These are phyloP conservation scores for Arabidopsis lyrata DNA, from an alignment of 441 rosid genomes.

Conservation along the genomic window DNA sequence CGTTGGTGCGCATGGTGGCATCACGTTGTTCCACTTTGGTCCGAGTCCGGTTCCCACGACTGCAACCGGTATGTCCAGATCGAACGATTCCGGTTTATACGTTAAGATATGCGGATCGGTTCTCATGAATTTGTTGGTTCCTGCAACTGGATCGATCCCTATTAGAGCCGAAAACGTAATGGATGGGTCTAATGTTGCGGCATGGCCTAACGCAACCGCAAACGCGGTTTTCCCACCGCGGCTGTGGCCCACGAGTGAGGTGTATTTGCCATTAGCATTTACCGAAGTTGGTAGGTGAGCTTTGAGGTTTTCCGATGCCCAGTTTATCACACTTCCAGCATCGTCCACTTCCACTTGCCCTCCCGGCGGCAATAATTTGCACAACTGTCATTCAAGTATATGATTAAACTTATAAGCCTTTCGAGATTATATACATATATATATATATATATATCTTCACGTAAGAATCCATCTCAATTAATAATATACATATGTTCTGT, in stretches of 20 bases:
- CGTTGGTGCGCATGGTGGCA: slow-evolving; percentile 55
- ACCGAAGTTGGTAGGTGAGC: slow-evolving; percentile 41
- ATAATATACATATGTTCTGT: no score
- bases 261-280: slow-evolving; percentile 32
- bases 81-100: slow-evolving; percentile 43
- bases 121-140: not conserved
- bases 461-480: no score
- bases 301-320: slow-evolving; percentile 49
- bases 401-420: no score
- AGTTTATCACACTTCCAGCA: slow-evolving; percentile 52
- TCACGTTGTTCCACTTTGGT: not conserved
- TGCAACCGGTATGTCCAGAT: slow-evolving; percentile 49
- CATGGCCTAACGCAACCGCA: slow-evolving; percentile 56
- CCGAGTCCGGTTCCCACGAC: slow-evolving; percentile 60
- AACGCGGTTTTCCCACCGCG: slow-evolving; percentile 64
- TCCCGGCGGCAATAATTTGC: slow-evolving; percentile 27
- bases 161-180: slow-evolving; percentile 46
- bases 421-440: no score
- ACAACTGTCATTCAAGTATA: slow-evolving; percentile 9
- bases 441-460: no score
- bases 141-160: slow-evolving; percentile 63
- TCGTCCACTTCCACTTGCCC: slow-evolving; percentile 49
- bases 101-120: slow-evolving; percentile 50
- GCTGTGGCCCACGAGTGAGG: slow-evolving; percentile 60
- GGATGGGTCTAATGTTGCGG: slow-evolving; percentile 40